Evolutionary conservation across 83 land plant genomes (phyloP).

Genomic region (Larix sibirica): DNA sequence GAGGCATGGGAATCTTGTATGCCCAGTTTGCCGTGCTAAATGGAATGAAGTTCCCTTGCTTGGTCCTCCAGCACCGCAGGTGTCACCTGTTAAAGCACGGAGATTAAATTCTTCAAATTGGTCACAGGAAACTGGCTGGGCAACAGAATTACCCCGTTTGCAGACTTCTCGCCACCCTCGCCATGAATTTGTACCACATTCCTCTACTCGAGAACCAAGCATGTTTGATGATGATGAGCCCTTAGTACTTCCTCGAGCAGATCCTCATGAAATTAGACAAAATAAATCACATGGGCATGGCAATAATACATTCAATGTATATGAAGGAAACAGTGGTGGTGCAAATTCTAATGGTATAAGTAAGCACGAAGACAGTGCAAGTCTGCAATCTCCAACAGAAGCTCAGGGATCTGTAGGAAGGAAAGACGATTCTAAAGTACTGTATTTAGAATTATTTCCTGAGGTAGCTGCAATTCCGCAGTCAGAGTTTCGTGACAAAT

Average conservation of each 20-base stretch:
- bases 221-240: constrained; percentile 72
- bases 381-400: not conserved
- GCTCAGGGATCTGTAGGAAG: not conserved
- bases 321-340: not conserved
- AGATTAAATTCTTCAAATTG: not conserved
- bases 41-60: constrained; percentile 77
- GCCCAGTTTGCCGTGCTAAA: constrained; percentile 89
- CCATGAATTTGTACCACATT: constrained; percentile 20
- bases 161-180: constrained; percentile 19
- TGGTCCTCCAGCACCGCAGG: constrained; percentile 18
- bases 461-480: not conserved
- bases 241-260: constrained; percentile 28
- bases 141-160: not conserved
- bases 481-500: constrained; percentile 7
- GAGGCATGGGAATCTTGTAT: constrained; percentile 74
- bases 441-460: constrained; percentile 7
- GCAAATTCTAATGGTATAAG: not conserved
- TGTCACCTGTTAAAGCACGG: not conserved
- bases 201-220: constrained; percentile 1
- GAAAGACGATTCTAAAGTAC: constrained; percentile 1
- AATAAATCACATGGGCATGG: not conserved
- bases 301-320: not conserved
- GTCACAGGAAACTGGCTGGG: not conserved
- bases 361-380: not conserved
- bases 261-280: constrained; percentile 1